Evolutionary conservation across 768 basidiomycete genomes (phyloP).

Genomic region (Kwoniella shandongensis): DNA sequence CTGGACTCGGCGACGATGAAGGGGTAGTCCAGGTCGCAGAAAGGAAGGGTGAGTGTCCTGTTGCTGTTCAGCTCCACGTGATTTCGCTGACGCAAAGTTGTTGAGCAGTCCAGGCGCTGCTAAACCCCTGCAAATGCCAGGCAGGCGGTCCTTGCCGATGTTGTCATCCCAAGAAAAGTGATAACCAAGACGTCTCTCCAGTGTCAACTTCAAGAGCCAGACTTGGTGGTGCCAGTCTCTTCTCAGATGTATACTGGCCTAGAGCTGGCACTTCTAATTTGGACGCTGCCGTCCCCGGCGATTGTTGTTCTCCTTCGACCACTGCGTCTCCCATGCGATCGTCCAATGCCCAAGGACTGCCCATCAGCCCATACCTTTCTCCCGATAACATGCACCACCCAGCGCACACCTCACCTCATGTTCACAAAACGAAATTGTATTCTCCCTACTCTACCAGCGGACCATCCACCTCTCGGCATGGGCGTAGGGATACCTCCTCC

Average conservation of each 20-base stretch:
- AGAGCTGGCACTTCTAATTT: slow-evolving; percentile 3
- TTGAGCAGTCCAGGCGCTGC: slow-evolving; percentile 26
- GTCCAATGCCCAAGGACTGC: slow-evolving; percentile 7
- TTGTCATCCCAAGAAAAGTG: slow-evolving; percentile 43
- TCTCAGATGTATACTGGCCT: not conserved
- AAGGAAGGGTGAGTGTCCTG: slow-evolving; percentile 31
- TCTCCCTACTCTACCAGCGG: slow-evolving; percentile 45
- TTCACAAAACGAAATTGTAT: slow-evolving; percentile 53
- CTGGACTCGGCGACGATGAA: slow-evolving; percentile 22
- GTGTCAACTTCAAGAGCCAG: not conserved
- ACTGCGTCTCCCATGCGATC: slow-evolving; percentile 4
- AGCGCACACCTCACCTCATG: slow-evolving; percentile 47
- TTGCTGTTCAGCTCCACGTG: not conserved
- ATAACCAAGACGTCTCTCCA: slow-evolving; percentile 4
- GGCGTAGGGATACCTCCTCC: slow-evolving; percentile 10
- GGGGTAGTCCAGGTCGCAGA: slow-evolving; percentile 24
- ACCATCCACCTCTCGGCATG: slow-evolving; percentile 21
- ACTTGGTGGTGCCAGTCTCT: not conserved
- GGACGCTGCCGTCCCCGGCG: not conserved
- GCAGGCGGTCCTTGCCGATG: slow-evolving; percentile 52
- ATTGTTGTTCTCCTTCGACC: slow-evolving; percentile 12
- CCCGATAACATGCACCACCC: slow-evolving; percentile 48
- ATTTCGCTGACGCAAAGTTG: not conserved
- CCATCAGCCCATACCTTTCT: slow-evolving; percentile 21
- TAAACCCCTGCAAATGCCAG: slow-evolving; percentile 54